Base-by-base conservation (phyloP, 1,139 yeast species). In the Trichomonascaceae sp. region DNA sequence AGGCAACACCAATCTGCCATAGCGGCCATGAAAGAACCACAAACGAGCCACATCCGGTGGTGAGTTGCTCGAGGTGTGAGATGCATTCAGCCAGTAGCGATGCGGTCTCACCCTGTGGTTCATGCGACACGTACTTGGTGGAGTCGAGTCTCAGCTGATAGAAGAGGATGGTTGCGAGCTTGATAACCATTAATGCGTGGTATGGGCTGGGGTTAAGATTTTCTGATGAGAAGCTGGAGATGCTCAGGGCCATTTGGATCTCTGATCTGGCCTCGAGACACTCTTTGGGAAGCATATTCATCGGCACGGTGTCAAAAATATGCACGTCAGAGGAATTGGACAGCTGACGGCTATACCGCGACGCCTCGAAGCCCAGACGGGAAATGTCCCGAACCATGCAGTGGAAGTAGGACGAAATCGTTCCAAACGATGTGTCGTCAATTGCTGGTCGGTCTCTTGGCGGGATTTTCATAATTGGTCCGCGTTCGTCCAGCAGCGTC, bases 1-100 rank as follows among this genome's bases (percentile, higher is more conserved):
- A 37, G n/a, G 35, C 34, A 6, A 45, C 37, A 4, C 51, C 51
- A 17, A 45, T 23, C 29, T 44, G 43, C 48, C 48, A 46, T 17
- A 46, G 22, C 13, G 50, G 43, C 42, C 42, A 44, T 1, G 42
- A 30, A 23, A 40, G 35, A 8, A 36, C 14, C 6, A 34, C 29
- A 20, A 36, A 37, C 17, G 29, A n/a, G 31, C 37, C 33, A 32
- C 39, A 32, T 9, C 36, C 16, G 4, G 33, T 28, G 6, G 43
- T 29, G n/a, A 36, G 33, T 16, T 37, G 33, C 17, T 33, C 29
- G 20, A 42, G 33, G 13, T 31, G 32, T 23, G 35, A 28, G 16
- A 44, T 18, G 1, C 41, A 45, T 11, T 39, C 38, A 4, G 32
- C 16, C 8, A 37, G 38, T 13, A 39, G 26, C 5, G 37, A 17